phyloP scores from a whole-genome alignment of 148 eudicot genomes.

The Vaccinium macrocarpon region DNA sequence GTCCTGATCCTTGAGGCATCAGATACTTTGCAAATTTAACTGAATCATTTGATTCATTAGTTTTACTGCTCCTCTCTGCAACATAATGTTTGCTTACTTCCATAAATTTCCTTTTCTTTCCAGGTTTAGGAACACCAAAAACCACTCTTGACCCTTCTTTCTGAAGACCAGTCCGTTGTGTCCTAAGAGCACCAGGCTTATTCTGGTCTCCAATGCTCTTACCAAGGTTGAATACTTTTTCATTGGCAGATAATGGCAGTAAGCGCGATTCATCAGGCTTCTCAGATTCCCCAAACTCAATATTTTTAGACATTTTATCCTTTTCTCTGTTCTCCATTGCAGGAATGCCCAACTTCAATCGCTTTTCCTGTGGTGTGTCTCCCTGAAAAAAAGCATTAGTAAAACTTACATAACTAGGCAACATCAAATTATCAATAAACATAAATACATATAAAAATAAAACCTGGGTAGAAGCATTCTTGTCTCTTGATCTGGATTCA shows the following conservation, averaged over 20 bases:
- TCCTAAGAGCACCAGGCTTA: conserved; percentile 45
- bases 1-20: conserved; percentile 58
- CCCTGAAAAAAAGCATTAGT: conserved; percentile 42
- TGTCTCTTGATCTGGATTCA: conserved; percentile 44
- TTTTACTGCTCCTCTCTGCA: conserved; percentile 51
- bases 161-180: conserved; percentile 60
- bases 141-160: conserved; percentile 73
- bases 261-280: conserved; percentile 42
- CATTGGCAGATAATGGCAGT: conserved; percentile 52
- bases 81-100: conserved; percentile 90
- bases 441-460: not conserved
- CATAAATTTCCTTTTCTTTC: conserved; percentile 86
- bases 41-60: conserved; percentile 40
- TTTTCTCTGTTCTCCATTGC: conserved; percentile 35
- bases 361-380: conserved; percentile 72
- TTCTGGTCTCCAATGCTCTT: conserved; percentile 41
- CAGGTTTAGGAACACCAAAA: conserved; percentile 94
- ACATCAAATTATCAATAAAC: not conserved
- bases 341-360: conserved; percentile 54
- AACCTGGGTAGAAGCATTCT: conserved; percentile 53
- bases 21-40: conserved; percentile 46
- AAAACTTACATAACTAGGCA: not conserved
- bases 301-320: conserved; percentile 24
- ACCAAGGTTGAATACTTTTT: conserved; percentile 69
- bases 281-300: conserved; percentile 27